A percentile compares a stretch with the other conserved stretches of the same genome.
phyloP scores from a whole-genome alignment of 2,329 filamentous ascomycete species.

The Stachybotrys echinatus region DNA sequence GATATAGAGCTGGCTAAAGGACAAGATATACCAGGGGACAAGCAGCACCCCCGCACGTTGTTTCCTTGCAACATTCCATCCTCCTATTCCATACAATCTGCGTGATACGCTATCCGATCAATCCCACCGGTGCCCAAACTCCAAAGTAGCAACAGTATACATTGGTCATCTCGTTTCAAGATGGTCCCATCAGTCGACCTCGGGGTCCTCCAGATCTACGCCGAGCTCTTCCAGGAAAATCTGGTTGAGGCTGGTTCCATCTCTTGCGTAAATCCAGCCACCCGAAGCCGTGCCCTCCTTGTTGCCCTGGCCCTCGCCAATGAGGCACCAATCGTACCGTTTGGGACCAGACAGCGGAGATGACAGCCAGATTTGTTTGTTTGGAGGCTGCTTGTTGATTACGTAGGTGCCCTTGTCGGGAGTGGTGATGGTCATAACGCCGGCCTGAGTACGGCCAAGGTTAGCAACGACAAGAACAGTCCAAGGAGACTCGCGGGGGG shows the following conservation, averaged over 20 bases:
- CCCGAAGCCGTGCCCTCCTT: constrained; percentile 72
- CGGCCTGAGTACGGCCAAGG: constrained; percentile 52
- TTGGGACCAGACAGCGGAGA: constrained; percentile 89
- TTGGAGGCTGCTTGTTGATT: constrained; percentile 97
- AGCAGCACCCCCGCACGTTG: too few relatives aligned
- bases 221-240: constrained; percentile 73
- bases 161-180: neutral
- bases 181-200: constrained; percentile 12
- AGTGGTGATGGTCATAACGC: constrained; percentile 74
- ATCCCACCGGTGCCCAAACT: neutral
- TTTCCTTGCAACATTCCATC: too few relatives aligned
- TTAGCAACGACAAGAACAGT: constrained; percentile 8
- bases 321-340: constrained; percentile 83
- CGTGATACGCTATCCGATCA: neutral
- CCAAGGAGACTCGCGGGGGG: neutral
- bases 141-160: neutral
- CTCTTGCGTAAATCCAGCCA: constrained; percentile 83
- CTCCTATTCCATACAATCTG: too few relatives aligned
- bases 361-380: constrained; percentile 96
- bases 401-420: constrained; percentile 75
- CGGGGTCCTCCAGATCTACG: constrained; percentile 46
- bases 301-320: constrained; percentile 62
- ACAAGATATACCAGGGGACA: too few relatives aligned
- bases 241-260: constrained; percentile 69
- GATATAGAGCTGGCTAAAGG: too few relatives aligned